phyloP scores from a whole-genome alignment of 352 stramenopile genomes.

The Thraustotheca clavata region DNA sequence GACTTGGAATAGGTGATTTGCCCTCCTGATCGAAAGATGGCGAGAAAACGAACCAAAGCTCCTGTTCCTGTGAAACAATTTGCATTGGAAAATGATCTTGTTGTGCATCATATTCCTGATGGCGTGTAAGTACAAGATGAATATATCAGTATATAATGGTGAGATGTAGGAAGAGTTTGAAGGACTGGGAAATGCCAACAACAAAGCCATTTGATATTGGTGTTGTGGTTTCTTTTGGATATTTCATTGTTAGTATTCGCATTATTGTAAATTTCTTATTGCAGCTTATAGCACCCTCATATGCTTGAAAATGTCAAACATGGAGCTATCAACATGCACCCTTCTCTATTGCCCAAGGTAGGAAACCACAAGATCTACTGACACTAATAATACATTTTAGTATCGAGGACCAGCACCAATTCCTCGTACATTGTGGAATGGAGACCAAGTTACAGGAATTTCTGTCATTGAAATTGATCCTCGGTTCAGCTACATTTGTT shows the following conservation, averaged over 20 bases:
- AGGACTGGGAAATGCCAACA: slow-evolving; percentile 54
- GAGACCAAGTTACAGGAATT: slow-evolving; percentile 60
- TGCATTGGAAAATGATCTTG: slow-evolving; percentile 45
- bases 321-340: slow-evolving; percentile 85
- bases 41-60: slow-evolving; percentile 41
- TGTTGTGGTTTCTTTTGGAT: slow-evolving; percentile 85
- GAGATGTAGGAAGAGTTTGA: slow-evolving; percentile 55
- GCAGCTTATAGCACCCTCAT: slow-evolving; percentile 45
- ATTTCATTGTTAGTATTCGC: slow-evolving; percentile 37
- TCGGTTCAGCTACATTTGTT: background rate
- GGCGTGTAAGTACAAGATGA: slow-evolving; percentile 34
- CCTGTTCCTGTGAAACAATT: slow-evolving; percentile 74
- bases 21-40: slow-evolving; percentile 71
- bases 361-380: background rate
- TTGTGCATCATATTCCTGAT: slow-evolving; percentile 52
- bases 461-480: slow-evolving; percentile 85
- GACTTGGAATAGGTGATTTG: slow-evolving; percentile 59
- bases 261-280: background rate
- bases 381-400: slow-evolving; percentile 21
- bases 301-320: slow-evolving; percentile 54
- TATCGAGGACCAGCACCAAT: slow-evolving; percentile 81
- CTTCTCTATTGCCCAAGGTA: slow-evolving; percentile 73
- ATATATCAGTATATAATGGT: background rate
- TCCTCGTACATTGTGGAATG: slow-evolving; percentile 76
- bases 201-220: slow-evolving; percentile 55